A percentile compares a stretch with the other conserved stretches of the same genome.
Conservation (phyloP, 2,329 filamentous ascomycete species). For the Westerdykella ornata region DNA sequence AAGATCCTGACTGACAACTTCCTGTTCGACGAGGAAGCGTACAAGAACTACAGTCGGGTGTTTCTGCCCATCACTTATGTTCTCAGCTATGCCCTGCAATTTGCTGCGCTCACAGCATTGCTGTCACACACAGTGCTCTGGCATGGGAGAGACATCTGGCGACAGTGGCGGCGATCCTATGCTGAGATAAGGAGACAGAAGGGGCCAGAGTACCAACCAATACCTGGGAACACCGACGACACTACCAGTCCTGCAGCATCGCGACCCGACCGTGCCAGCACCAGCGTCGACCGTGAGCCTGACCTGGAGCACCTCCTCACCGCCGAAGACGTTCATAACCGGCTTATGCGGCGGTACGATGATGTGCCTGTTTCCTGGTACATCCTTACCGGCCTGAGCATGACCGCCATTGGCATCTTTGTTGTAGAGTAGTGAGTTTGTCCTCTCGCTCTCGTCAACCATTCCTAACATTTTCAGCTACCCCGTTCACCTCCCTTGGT, state of each 20-base stretch:
- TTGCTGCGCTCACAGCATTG: conserved; percentile 71
- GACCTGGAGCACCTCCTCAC: conserved; percentile 52
- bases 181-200: conserved; percentile 49
- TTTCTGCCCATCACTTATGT: conserved; percentile 85
- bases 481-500: conserved; percentile 78
- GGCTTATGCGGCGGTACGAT: conserved; percentile 74
- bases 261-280: conserved; percentile 20
- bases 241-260: conserved; percentile 18
- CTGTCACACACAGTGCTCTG: conserved; percentile 76
- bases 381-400: conserved; percentile 63
- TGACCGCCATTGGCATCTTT: conserved; percentile 74
- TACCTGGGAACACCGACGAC: conserved; percentile 32
- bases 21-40: conserved; percentile 68
- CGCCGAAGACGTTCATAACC: conserved; percentile 75
- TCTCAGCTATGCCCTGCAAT: conserved; percentile 78
- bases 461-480: conserved; percentile 18
- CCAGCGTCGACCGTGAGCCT: conserved; percentile 26
- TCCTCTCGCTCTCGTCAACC: conserved; percentile 8
- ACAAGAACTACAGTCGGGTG: conserved; percentile 73
- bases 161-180: conserved; percentile 64
- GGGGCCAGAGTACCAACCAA: conserved; percentile 29
- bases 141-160: conserved; percentile 78
- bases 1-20: conserved; percentile 73
- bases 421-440: conserved; percentile 69
- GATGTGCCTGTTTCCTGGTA: conserved; percentile 82